Conservation (phyloP, 495 filamentous ascomycete species). For the Penicillium macrosclerotiorum region DNA sequence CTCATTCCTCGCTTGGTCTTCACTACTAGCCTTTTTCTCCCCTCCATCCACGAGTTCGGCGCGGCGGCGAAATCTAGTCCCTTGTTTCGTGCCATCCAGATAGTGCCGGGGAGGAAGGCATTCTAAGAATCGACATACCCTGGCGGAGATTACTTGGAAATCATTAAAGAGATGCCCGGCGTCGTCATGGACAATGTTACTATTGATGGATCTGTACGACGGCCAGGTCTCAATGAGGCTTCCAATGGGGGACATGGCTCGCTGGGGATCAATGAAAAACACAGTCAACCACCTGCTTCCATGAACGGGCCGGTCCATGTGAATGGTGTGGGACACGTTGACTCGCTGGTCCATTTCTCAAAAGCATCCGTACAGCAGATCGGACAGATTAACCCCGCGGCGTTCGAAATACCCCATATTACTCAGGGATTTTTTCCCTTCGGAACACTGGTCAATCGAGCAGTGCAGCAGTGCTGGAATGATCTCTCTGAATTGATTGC, state of each 20-base stretch:
- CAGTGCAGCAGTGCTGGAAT: constrained; percentile 79
- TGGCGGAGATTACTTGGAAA: too few species aligned
- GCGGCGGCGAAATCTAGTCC: constrained; percentile 16
- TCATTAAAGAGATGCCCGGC: constrained; percentile 51
- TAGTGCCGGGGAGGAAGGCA: constrained; percentile 34
- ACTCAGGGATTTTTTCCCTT: constrained; percentile 72
- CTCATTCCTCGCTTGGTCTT: constrained; percentile 9
- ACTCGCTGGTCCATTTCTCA: constrained; percentile 11
- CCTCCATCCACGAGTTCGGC: constrained; percentile 20
- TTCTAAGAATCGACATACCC: constrained; percentile 5
- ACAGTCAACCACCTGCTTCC: constrained; percentile 9
- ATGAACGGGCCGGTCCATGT: constrained; percentile 30
- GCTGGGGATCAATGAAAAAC: constrained; percentile 12
- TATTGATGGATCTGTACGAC: constrained; percentile 27
- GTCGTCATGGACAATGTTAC: constrained; percentile 46
- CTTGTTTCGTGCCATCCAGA: constrained; percentile 31
- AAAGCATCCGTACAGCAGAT: constrained; percentile 5
- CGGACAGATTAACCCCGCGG: constrained; percentile 17
- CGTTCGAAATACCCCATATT: constrained; percentile 78
- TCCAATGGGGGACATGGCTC: constrained; percentile 24
- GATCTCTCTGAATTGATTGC: constrained; percentile 68
- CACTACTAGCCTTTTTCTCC: constrained; percentile 30
- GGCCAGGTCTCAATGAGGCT: constrained; percentile 21
- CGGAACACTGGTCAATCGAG: constrained; percentile 64
- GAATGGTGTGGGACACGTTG: constrained; percentile 27